Evolutionary conservation across 805 yeast species (phyloP), one percentile per base, ranked within the genome.

Genomic region (Candida quercuum): DNA sequence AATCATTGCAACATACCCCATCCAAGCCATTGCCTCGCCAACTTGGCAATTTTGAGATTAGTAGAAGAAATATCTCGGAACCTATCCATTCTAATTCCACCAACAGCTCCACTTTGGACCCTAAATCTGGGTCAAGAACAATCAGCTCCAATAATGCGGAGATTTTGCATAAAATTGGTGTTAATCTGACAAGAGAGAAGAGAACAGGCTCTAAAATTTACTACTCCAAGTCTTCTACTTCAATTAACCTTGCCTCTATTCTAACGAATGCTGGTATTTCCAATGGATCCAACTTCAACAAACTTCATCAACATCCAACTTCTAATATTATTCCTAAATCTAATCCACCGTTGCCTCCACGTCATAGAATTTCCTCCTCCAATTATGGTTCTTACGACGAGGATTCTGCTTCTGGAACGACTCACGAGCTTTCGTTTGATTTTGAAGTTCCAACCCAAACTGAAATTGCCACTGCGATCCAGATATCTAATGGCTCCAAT

Each of bases 141-240:
- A 38, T 46, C 4, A 47, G 51, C 26, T 35, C 40, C 15, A 39
- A 40, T 28, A 46, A 46, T 24, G 51, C 43, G 3, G 48, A 48
- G 19, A 45, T 53, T 6, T 40, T 54, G 13, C 43, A 40, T 25
- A 41, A 45, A 36, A 39, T 51, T 33, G 56, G 58, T 17, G 47
- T 53, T 12, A 46, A 42, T n/a, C 18, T 50, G 31, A 38, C 23
- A 10, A 40, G 49, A 33, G 40, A 40, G 3, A 35, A 39, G 23
- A 48, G 38, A 27, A 40, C 49, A n/a, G 31, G 31, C 9, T 50
- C 57, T 1, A 54, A 42, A 33, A 53, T 52, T 21, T 47, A 42
- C 28, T 53, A 53, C 42, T 52, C 56, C 12, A 54, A 50, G 34
- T 51, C 58, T 4, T 50, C 57, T 7, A 52, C 57, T 7, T 47